Conservation (phyloP, 352 stramenopile species). For the Elongisporangium senticosum region DNA sequence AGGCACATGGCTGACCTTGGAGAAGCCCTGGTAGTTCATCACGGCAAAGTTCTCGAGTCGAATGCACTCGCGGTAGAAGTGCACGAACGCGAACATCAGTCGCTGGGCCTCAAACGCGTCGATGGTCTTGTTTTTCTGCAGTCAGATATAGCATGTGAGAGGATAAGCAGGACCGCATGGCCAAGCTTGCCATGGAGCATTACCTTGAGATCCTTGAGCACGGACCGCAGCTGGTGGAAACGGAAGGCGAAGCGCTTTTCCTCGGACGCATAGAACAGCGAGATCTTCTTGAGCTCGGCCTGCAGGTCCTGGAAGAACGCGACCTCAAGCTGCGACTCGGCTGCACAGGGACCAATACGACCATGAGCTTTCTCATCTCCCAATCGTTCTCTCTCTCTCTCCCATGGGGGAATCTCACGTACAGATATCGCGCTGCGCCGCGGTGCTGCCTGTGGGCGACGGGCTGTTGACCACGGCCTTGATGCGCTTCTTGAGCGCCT, state of each 20-base stretch:
- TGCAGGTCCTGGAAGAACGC: slow-evolving; percentile 77
- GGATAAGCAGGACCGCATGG: not conserved
- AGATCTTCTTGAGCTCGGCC: slow-evolving; percentile 75
- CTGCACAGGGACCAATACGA: slow-evolving; percentile 9
- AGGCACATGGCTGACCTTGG: slow-evolving; percentile 45
- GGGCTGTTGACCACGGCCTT: slow-evolving; percentile 37
- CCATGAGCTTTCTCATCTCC: not conserved
- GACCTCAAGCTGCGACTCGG: slow-evolving; percentile 64
- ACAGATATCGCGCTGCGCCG: slow-evolving; percentile 46
- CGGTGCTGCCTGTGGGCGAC: slow-evolving; percentile 7
- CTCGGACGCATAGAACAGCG: slow-evolving; percentile 66
- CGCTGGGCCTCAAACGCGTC: slow-evolving; percentile 52
- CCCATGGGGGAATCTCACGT: slow-evolving; percentile 6
- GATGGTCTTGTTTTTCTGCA: slow-evolving; percentile 32
- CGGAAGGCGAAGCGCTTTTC: slow-evolving; percentile 70
- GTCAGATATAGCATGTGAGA: not conserved
- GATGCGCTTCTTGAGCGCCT: slow-evolving; percentile 81
- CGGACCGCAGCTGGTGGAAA: slow-evolving; percentile 62
- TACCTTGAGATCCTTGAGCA: slow-evolving; percentile 66
- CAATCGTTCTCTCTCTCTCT: not conserved
- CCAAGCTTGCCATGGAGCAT: not conserved
- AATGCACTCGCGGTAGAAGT: slow-evolving; percentile 80
- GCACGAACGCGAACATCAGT: slow-evolving; percentile 79
- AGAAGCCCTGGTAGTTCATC: slow-evolving; percentile 85
- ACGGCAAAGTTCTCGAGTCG: slow-evolving; percentile 80